These are phyloP conservation scores for Oemleria cerasiformis DNA, from an alignment of 306 rosid species.

Conservation along the genomic window DNA sequence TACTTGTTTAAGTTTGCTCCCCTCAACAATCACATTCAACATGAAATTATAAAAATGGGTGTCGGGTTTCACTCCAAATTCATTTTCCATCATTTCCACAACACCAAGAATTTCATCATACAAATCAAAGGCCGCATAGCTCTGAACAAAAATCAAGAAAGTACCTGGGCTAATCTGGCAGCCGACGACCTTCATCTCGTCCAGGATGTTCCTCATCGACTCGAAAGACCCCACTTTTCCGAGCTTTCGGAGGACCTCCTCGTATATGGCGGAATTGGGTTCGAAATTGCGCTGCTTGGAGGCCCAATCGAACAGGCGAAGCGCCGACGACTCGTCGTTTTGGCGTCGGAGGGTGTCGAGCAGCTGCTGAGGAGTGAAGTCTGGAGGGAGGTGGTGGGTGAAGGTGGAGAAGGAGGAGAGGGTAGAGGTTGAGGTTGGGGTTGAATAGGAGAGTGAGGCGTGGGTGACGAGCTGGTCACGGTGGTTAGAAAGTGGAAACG, in stretches of 20 bases:
- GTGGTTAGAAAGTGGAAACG: conserved; percentile 17
- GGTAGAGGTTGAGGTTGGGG: background rate
- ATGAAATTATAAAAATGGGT: conserved; percentile 58
- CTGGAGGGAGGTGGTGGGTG: conserved; percentile 47
- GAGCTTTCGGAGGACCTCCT: conserved; percentile 57
- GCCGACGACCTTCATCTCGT: conserved; percentile 40
- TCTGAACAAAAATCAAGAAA: conserved; percentile 47
- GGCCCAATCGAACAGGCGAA: conserved; percentile 68
- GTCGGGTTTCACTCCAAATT: conserved; percentile 52
- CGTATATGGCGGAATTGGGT: conserved; percentile 41
- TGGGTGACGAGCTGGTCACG: conserved; percentile 25
- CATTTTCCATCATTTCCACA: conserved; percentile 46
- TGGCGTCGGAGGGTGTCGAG: conserved; percentile 65
- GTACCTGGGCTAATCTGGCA: conserved; percentile 33
- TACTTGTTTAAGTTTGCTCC: conserved; percentile 61
- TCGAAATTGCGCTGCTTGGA: conserved; percentile 63
- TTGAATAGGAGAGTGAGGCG: conserved; percentile 22
- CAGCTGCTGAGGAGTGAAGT: conserved; percentile 63
- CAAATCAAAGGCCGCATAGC: conserved; percentile 42
- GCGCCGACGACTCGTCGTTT: conserved; percentile 59
- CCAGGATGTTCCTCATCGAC: conserved; percentile 45
- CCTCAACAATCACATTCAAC: conserved; percentile 64
- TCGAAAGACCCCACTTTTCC: conserved; percentile 47
- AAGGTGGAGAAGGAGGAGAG: background rate
- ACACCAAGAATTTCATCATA: conserved; percentile 44